Evolutionary conservation across 352 stramenopile genomes (phyloP), one percentile per base, ranked within the genome.

Genomic region (Globisporangium cylindrosporum): DNA sequence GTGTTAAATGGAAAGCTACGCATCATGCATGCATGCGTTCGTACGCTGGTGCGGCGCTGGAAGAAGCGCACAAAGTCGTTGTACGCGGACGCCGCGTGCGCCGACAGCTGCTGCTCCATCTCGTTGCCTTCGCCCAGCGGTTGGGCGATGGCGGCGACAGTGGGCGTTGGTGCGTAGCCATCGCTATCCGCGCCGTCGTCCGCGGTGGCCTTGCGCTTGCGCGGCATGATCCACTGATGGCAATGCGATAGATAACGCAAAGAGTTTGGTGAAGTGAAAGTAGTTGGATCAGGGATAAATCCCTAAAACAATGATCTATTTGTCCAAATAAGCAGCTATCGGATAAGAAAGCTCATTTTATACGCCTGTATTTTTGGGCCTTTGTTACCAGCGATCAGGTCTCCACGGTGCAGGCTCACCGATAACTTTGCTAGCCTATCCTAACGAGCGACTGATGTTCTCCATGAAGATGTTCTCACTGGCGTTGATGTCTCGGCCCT

Each of bases 41-140:
- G 62, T 79, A 93, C 86, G 51, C 75, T 90, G 62, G 81, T 67
- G 51, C 66, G 61, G 56, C 88, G 83, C 55, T 91, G 74, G 73
- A 89, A 82, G 55, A 69, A 75, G 64, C 70, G 72, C 59, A 90
- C 76, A 58, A 92, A 91, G 57, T 90, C 81, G 69, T 94, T 94
- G 70, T 90, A 78, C 15, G 77, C 81, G 32, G 82, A 70, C 10
- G 78, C 75, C 2, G 86, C 77, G 64, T 94, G 86, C 38, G 77
- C 84, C 41, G 76, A 79, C n/a, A 92, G 82, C 63, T 94, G 86
- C 73, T 89, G 71, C 67, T 92, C 82, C 73, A 92, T 91, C 61
- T 90, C 83, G 27, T 71, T 71, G 18, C 43, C 62, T 24, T 73
- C 71, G n/a, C 78, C 71, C 32, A 65, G 66, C 53, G 27, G 22